A percentile compares a stretch with the other conserved stretches of the same genome.
Conservation (phyloP, 371 early-diverging fungal species). For the Mortierella sp. region DNA sequence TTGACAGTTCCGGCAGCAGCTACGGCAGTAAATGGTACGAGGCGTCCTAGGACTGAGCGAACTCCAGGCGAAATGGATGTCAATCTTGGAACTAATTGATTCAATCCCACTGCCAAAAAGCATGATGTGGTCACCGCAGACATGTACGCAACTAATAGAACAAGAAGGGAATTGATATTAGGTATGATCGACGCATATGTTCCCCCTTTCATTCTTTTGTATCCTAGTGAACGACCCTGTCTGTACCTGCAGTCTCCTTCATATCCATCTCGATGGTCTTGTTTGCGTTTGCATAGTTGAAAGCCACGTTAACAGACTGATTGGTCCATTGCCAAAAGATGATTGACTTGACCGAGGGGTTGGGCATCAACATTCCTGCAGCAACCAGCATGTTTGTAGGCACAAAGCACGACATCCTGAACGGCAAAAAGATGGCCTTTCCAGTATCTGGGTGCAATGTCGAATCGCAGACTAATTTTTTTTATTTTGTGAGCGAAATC, state of each 20-base stretch:
- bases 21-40: slow-evolving; percentile 86
- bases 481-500: neutral
- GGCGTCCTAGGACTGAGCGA: slow-evolving; percentile 65
- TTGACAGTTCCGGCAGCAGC: slow-evolving; percentile 87
- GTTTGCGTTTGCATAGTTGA: slow-evolving; percentile 90
- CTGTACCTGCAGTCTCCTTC: slow-evolving; percentile 77
- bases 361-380: slow-evolving; percentile 85
- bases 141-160: slow-evolving; percentile 73
- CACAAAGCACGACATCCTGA: slow-evolving; percentile 88
- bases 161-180: neutral
- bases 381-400: slow-evolving; percentile 88
- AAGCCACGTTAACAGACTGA: slow-evolving; percentile 86
- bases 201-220: neutral
- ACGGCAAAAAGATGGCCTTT: slow-evolving; percentile 83
- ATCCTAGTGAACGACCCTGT: neutral
- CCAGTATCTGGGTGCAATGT: slow-evolving; percentile 89
- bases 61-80: slow-evolving; percentile 60
- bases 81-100: slow-evolving; percentile 67
- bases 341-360: slow-evolving; percentile 80
- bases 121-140: slow-evolving; percentile 83
- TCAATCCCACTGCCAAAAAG: slow-evolving; percentile 80
- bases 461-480: slow-evolving; percentile 71
- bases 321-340: slow-evolving; percentile 91
- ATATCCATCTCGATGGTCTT: slow-evolving; percentile 83
- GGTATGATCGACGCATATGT: too few species aligned